A percentile compares a stretch with the other conserved stretches of the same genome.
phyloP scores from a whole-genome alignment of 805 yeast genomes.

The Ogataea dorogensis region DNA sequence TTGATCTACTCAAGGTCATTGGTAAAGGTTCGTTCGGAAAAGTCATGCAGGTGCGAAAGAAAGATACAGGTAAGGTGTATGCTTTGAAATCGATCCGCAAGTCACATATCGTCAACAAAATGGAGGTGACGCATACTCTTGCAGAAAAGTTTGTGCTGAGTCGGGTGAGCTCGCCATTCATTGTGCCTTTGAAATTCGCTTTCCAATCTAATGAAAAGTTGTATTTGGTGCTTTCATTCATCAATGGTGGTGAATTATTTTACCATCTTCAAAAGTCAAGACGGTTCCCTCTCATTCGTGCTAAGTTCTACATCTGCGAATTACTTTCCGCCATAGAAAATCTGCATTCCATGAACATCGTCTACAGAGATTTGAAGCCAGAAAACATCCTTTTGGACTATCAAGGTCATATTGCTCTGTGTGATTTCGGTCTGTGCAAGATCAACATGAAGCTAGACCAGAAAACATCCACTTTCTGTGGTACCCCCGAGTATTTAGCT shows the following conservation, averaged over 20 bases:
- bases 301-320: conserved; percentile 94
- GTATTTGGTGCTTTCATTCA: conserved; percentile 85
- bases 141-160: conserved; percentile 96
- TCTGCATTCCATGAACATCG: conserved; percentile 85
- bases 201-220: conserved; percentile 97
- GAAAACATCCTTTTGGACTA: conserved; percentile 92
- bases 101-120: conserved; percentile 88
- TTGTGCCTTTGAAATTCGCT: conserved; percentile 92
- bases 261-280: conserved; percentile 92
- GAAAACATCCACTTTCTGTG: conserved; percentile 88
- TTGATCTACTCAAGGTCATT: conserved; percentile 88
- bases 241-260: conserved; percentile 96
- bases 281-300: conserved; percentile 80
- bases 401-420: conserved; percentile 95
- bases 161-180: conserved; percentile 89
- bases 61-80: conserved; percentile 91
- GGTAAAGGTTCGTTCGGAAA: conserved; percentile 99
- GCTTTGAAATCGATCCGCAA: conserved; percentile 93
- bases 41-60: conserved; percentile 97
- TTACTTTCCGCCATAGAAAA: conserved; percentile 90
- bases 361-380: conserved; percentile 94
- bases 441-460: conserved; percentile 90
- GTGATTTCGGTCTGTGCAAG: conserved; percentile 97
- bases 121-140: conserved; percentile 93
- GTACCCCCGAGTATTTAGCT: conserved; percentile 96